Conservation (phyloP, 257 asterid genomes). For the Jaltomata sinuosa region DNA sequence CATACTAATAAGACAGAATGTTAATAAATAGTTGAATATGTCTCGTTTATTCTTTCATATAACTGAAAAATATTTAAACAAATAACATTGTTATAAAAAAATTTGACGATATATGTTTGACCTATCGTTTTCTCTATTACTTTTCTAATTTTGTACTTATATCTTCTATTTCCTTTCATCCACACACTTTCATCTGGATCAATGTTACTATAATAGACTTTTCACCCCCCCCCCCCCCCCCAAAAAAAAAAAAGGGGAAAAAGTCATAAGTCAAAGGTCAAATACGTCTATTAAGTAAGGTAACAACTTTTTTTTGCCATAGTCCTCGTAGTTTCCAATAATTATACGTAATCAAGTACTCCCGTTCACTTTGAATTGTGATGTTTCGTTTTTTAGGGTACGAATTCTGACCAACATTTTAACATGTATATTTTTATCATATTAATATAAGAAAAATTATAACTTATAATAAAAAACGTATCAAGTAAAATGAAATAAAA, state of each 20-base stretch:
- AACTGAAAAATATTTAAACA: fast-evolving
- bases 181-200: not conserved
- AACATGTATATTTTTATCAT: too few species aligned
- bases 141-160: not conserved
- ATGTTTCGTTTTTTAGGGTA: not conserved
- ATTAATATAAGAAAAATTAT: too few species aligned
- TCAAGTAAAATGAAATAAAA: not conserved
- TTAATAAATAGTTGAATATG: too few species aligned
- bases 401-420: too few species aligned
- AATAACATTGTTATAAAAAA: not conserved
- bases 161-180: not conserved
- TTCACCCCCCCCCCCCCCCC: too few species aligned
- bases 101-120: not conserved
- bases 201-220: not conserved
- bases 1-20: too few species aligned
- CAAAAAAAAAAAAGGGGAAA: not conserved
- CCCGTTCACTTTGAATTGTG: too few species aligned
- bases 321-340: not conserved
- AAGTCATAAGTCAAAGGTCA: not conserved
- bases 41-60: not conserved
- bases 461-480: too few species aligned
- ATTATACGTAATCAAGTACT: not conserved
- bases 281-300: not conserved
- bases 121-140: not conserved
- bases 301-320: not conserved